Conservation (phyloP, 805 yeast species). For the Metschnikowia colocasiae region DNA sequence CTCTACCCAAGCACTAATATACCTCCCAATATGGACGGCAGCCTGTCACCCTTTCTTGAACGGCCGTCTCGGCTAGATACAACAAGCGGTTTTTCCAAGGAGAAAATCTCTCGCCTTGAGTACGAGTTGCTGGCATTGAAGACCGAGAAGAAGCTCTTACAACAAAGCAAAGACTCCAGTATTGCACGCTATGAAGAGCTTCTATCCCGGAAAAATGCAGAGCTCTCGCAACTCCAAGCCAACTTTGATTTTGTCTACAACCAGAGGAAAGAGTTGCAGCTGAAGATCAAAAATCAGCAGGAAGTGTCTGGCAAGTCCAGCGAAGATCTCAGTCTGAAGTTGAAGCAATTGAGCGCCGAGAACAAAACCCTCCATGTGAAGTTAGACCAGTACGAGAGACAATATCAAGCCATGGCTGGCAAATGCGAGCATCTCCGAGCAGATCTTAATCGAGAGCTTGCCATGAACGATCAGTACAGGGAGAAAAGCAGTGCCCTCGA, state of each 20-base stretch:
- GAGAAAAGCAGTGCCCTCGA: slow-evolving; percentile 33
- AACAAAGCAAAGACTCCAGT: slow-evolving; percentile 25
- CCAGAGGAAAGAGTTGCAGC: slow-evolving; percentile 31
- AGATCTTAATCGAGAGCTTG: slow-evolving; percentile 31
- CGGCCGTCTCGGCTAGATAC: slow-evolving; percentile 14
- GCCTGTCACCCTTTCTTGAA: slow-evolving; percentile 20
- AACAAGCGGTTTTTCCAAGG: slow-evolving; percentile 2
- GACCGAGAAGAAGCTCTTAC: slow-evolving; percentile 33
- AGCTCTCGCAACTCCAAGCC: slow-evolving; percentile 28
- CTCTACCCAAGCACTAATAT: too few relatives aligned
- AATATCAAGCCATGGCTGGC: slow-evolving; percentile 22
- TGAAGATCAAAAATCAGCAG: slow-evolving; percentile 30
- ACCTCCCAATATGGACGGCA: slow-evolving; percentile 7
- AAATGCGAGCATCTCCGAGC: slow-evolving; percentile 34
- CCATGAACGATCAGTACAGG: slow-evolving; percentile 36
- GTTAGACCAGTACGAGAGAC: slow-evolving; percentile 19
- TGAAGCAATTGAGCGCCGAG: slow-evolving; percentile 20
- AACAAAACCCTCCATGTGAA: slow-evolving; percentile 13
- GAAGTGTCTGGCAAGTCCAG: slow-evolving; percentile 23
- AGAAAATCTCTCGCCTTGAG: slow-evolving; percentile 22
- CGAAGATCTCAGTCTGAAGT: slow-evolving; percentile 19
- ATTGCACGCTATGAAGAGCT: slow-evolving; percentile 23
- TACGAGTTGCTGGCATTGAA: slow-evolving; percentile 30
- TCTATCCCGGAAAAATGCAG: slow-evolving; percentile 31
- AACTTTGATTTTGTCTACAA: slow-evolving; percentile 36